Conservation (phyloP, 1,284 basidiomycete species). For the Ustilago tritici region DNA sequence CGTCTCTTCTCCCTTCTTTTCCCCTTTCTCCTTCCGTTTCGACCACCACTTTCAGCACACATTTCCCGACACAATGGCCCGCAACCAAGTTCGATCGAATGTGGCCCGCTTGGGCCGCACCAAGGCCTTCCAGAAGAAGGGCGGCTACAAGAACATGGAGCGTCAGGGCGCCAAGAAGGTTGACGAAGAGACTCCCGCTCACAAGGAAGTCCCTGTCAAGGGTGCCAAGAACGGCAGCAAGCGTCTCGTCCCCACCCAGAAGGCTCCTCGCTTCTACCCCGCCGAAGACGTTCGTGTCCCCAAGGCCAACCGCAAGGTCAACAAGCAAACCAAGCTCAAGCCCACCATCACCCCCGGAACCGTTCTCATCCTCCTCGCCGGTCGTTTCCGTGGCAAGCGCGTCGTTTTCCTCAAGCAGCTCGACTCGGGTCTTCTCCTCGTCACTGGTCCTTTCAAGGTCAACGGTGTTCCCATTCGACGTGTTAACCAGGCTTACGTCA, state of each 20-base stretch:
- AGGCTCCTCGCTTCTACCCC: conserved; percentile 96
- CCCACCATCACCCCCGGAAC: conserved; percentile 92
- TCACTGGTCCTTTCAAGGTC: conserved; percentile 97
- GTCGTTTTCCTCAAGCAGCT: conserved; percentile 99
- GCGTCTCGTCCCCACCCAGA: conserved; percentile 84
- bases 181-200: conserved; percentile 72
- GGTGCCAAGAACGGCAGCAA: conserved; percentile 92
- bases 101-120: conserved; percentile 78
- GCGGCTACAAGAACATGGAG: conserved; percentile 80
- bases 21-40: not conserved
- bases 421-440: conserved; percentile 89
- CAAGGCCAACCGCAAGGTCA: conserved; percentile 90
- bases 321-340: conserved; percentile 79
- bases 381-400: conserved; percentile 97
- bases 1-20: not conserved
- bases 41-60: conserved; percentile 34
- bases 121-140: conserved; percentile 81
- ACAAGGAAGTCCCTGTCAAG: conserved; percentile 85
- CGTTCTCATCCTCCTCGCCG: conserved; percentile 95
- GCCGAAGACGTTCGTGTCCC: conserved; percentile 90
- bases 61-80: conserved; percentile 78
- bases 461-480: conserved; percentile 98
- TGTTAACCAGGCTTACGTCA: conserved; percentile 99
- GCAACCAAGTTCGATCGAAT: conserved; percentile 80
- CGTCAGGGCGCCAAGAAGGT: conserved; percentile 76